These are phyloP conservation scores for Xylariaceae sp. DNA, from an alignment of 2,329 filamentous ascomycete species.

Conservation along the genomic window DNA sequence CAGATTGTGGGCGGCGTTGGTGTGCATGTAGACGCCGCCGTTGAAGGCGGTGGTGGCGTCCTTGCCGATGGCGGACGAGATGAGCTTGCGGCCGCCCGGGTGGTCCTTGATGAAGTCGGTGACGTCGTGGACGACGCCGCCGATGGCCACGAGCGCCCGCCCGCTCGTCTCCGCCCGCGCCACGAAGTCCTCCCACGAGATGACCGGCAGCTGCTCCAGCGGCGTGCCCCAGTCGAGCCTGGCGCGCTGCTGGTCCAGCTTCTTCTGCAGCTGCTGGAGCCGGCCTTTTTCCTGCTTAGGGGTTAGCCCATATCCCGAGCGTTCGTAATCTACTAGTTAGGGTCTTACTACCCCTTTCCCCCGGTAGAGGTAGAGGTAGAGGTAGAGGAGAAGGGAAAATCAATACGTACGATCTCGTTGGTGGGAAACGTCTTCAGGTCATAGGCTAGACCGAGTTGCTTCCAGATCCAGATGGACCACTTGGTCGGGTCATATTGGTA, in stretches of 20 bases:
- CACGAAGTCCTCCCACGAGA: slow-evolving; percentile 64
- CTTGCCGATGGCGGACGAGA: slow-evolving; percentile 65
- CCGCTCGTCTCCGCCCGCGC: slow-evolving; percentile 63
- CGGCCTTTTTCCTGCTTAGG: slow-evolving; percentile 62
- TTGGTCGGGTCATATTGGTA: slow-evolving; percentile 92
- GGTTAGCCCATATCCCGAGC: too few relatives aligned
- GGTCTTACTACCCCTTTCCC: too few relatives aligned
- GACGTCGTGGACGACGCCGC: slow-evolving; percentile 68
- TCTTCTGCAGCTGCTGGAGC: slow-evolving; percentile 69
- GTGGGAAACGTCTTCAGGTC: slow-evolving; percentile 82
- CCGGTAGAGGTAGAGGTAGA: too few relatives aligned
- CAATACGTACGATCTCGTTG: slow-evolving; percentile 68
- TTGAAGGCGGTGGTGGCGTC: slow-evolving; percentile 72
- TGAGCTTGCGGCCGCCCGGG: slow-evolving; percentile 69
- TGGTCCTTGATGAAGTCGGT: slow-evolving; percentile 69
- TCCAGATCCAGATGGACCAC: slow-evolving; percentile 85
- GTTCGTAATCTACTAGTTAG: too few relatives aligned
- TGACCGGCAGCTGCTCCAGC: slow-evolving; percentile 51
- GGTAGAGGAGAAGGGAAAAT: neutral
- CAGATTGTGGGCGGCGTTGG: slow-evolving; percentile 68
- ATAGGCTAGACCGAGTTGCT: slow-evolving; percentile 65
- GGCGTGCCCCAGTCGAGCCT: slow-evolving; percentile 68
- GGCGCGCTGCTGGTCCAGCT: slow-evolving; percentile 66
- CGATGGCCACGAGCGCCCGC: slow-evolving; percentile 61
- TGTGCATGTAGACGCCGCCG: slow-evolving; percentile 69